Evolutionary conservation across 495 filamentous ascomycete species (phyloP).

Genomic region (Penicillium silybi): DNA sequence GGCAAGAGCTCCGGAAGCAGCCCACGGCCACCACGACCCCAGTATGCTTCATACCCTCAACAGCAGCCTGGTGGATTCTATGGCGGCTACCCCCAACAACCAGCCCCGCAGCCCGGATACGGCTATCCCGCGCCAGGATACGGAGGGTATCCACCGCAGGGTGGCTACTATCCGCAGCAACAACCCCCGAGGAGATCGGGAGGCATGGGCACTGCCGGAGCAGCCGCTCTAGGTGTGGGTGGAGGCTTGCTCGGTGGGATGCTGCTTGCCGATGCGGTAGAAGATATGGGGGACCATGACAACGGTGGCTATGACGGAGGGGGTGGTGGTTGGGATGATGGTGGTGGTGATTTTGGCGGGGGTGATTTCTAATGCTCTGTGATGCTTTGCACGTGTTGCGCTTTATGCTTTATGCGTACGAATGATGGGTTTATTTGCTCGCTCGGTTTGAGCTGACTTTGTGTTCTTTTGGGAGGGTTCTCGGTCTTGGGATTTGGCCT

Average conservation of each 20-base stretch:
- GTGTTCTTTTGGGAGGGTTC: background rate
- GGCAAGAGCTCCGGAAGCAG: constrained; percentile 35
- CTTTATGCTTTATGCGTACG: background rate
- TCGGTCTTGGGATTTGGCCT: background rate
- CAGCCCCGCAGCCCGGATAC: constrained; percentile 26
- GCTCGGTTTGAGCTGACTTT: background rate
- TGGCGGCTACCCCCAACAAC: constrained; percentile 21
- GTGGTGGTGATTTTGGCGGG: constrained; percentile 45
- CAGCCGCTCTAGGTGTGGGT: constrained; percentile 71
- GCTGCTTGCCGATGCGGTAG: constrained; percentile 61
- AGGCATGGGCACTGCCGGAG: constrained; percentile 64
- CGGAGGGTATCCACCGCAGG: constrained; percentile 39
- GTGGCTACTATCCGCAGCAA: constrained; percentile 41
- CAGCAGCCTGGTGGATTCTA: background rate
- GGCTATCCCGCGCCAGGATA: constrained; percentile 26
- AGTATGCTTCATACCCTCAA: constrained; percentile 21
- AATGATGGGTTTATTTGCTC: background rate
- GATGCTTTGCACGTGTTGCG: background rate
- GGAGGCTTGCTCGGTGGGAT: constrained; percentile 71
- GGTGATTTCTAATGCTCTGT: constrained; percentile 46
- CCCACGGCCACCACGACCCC: constrained; percentile 19
- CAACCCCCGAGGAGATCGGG: constrained; percentile 26
- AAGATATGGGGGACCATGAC: constrained; percentile 44
- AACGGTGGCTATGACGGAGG: constrained; percentile 32
- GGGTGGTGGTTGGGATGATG: constrained; percentile 37